Evolutionary conservation across 169 alveolate genomes (phyloP).

Genomic region (Cystoisospora suis): DNA sequence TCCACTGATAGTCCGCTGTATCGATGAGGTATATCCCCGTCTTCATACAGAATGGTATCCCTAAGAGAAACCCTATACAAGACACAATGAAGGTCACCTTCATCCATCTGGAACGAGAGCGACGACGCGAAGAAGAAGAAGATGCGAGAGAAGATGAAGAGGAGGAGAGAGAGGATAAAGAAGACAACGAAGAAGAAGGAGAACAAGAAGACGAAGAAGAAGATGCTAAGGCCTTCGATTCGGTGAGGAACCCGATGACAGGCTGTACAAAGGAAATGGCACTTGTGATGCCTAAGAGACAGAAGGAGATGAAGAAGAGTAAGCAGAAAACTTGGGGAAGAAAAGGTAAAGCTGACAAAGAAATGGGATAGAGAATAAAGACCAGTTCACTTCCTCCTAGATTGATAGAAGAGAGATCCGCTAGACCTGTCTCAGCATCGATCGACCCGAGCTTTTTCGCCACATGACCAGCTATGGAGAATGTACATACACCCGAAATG

Average conservation of each 20-base stretch:
- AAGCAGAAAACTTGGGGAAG: conserved; percentile 28
- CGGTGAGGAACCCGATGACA: not conserved
- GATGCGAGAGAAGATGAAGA: too few species aligned
- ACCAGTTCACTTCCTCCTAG: conserved; percentile 45
- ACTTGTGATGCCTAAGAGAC: conserved; percentile 40
- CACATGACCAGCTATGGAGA: conserved; percentile 51
- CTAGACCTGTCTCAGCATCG: conserved; percentile 20
- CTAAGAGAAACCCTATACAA: conserved; percentile 23
- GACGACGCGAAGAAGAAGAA: too few species aligned
- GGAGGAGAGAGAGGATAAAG: too few species aligned
- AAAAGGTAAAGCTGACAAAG: not conserved
- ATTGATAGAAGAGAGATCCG: not conserved
- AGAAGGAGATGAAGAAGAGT: conserved; percentile 28
- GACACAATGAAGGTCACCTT: not conserved
- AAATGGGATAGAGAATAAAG: conserved; percentile 38
- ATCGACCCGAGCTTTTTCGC: conserved; percentile 5
- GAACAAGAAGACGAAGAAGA: too few species aligned
- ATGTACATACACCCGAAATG: conserved; percentile 27
- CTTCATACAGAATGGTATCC: conserved; percentile 37
- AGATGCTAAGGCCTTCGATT: not conserved
- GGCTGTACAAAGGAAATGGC: conserved; percentile 43
- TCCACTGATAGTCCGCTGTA: conserved; percentile 56
- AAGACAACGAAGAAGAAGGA: too few species aligned
- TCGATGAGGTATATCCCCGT: conserved; percentile 1
- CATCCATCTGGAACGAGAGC: not conserved